These are phyloP conservation scores for Misopates orontium DNA, from an alignment of 257 asterid species.

Conservation along the genomic window DNA sequence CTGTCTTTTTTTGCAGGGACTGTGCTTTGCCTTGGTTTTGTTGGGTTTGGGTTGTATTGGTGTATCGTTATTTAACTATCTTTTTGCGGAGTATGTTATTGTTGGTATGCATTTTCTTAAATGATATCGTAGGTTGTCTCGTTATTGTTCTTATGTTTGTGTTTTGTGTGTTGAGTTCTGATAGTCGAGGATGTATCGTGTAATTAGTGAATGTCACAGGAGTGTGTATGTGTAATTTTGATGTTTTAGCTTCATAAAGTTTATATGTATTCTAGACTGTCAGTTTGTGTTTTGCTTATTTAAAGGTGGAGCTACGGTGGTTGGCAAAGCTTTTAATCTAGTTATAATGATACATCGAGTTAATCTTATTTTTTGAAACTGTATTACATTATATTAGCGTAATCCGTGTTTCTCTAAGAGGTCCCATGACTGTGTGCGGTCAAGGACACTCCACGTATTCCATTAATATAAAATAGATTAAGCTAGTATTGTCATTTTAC, in stretches of 20 bases:
- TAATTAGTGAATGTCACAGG: not conserved
- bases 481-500: not conserved
- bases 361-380: too few relatives aligned
- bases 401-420: too few relatives aligned
- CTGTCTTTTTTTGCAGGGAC: not conserved
- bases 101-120: constrained; percentile 8
- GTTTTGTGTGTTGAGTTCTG: not conserved
- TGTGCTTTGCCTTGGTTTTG: not conserved
- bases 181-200: not conserved
- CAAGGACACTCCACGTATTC: not conserved
- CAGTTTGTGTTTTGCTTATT: not conserved
- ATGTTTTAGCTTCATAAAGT: not conserved
- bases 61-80: constrained; percentile 1
- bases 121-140: too few relatives aligned
- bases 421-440: too few relatives aligned
- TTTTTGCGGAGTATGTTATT: not conserved
- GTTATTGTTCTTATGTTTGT: not conserved
- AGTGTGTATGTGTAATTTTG: not conserved
- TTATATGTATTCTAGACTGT: not conserved
- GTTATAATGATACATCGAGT: too few relatives aligned
- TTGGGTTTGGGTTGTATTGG: constrained; percentile 10
- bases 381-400: too few relatives aligned
- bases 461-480: not conserved
- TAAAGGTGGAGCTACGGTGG: too few relatives aligned
- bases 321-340: too few relatives aligned